Evolutionary conservation across 2,329 filamentous ascomycete species (phyloP).

Genomic region (Colletotrichum paranaense): DNA sequence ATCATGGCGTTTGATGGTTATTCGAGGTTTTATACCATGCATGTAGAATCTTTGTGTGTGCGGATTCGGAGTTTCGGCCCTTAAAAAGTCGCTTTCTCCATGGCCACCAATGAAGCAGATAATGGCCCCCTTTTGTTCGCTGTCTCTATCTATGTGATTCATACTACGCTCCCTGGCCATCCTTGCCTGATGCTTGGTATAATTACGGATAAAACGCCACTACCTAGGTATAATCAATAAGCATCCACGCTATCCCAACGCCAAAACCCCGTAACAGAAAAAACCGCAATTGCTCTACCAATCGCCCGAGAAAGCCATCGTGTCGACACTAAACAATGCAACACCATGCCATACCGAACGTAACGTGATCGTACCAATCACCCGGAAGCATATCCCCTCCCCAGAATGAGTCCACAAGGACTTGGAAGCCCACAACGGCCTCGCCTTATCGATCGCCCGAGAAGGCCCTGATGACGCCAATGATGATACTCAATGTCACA

Average conservation of each 20-base stretch:
- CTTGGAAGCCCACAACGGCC: neutral
- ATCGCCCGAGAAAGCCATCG: neutral
- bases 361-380: neutral
- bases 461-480: constrained; percentile 47
- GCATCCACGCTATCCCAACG: neutral
- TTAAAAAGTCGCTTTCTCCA: constrained; percentile 18
- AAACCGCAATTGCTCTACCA: neutral
- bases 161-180: neutral
- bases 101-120: constrained; percentile 37
- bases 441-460: constrained; percentile 25
- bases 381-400: neutral
- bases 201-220: neutral
- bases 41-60: constrained; percentile 33
- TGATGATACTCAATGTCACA: constrained; percentile 68
- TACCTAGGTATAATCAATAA: neutral
- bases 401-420: neutral
- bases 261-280: neutral
- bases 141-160: constrained; percentile 20
- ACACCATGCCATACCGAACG: neutral
- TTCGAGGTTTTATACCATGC: constrained; percentile 27
- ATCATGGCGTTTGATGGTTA: constrained; percentile 27
- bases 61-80: constrained; percentile 21
- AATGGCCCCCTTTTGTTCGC: constrained; percentile 31
- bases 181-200: constrained; percentile 18
- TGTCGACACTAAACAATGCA: neutral